A percentile compares a stretch with the other conserved stretches of the same genome.
These are phyloP conservation scores for Adansonia rubrostipa DNA, from an alignment of 441 rosid species.

Conservation along the genomic window DNA sequence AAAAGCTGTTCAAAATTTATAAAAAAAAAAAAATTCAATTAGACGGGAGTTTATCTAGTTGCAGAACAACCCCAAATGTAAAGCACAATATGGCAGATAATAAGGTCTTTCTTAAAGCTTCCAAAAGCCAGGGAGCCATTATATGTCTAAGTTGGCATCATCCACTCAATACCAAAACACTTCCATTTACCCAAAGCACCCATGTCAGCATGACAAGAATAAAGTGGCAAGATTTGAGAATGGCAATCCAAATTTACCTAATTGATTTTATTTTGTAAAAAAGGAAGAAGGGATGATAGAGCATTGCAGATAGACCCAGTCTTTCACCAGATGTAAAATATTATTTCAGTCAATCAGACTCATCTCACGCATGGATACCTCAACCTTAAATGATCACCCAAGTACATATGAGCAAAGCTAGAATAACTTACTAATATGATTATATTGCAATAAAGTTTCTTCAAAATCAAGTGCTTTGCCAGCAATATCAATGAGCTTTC, in stretches of 20 bases:
- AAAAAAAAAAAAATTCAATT: background rate
- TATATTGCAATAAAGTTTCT: no score
- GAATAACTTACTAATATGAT: no score
- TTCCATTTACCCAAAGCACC: background rate
- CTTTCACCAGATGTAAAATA: background rate
- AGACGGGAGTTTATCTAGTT: background rate
- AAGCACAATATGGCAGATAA: background rate
- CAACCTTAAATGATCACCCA: no score
- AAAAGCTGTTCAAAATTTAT: background rate
- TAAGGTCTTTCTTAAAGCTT: background rate
- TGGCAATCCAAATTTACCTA: background rate
- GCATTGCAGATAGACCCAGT: background rate
- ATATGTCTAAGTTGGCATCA: background rate
- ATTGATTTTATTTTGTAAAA: background rate
- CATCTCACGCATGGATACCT: no score
- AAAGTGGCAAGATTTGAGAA: background rate
- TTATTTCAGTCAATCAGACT: no score
- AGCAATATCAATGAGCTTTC: no score
- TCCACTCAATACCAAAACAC: background rate
- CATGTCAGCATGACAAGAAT: background rate
- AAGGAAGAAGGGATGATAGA: background rate
- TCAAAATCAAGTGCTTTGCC: no score
- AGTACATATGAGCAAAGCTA: no score
- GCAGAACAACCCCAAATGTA: background rate
- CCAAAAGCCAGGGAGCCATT: background rate